Evolutionary conservation across 768 basidiomycete genomes (phyloP).

Genomic region (Coprinopsis sp.): DNA sequence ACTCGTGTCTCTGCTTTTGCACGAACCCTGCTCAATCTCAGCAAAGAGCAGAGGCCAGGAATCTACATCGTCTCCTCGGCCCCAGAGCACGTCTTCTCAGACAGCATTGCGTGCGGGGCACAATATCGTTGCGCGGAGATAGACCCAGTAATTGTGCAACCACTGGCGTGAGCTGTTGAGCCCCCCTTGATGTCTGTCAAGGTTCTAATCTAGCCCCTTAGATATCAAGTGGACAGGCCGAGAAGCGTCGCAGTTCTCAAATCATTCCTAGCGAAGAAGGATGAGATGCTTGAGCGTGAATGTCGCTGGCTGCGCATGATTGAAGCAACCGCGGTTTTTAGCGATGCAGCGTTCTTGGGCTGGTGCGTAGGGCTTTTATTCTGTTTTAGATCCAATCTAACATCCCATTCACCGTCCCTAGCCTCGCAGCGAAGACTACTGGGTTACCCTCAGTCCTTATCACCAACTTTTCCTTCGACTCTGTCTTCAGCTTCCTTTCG

Average conservation of each 20-base stretch:
- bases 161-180: conserved; percentile 63
- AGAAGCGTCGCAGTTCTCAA: conserved; percentile 63
- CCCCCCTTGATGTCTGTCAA: not conserved
- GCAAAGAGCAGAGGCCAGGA: conserved; percentile 31
- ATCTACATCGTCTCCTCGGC: conserved; percentile 73
- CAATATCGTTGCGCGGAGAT: conserved; percentile 66
- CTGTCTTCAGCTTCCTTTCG: conserved; percentile 74
- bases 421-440: conserved; percentile 60
- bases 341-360: conserved; percentile 74
- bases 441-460: conserved; percentile 67
- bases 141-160: conserved; percentile 78
- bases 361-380: conserved; percentile 61
- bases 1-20: conserved; percentile 77
- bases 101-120: conserved; percentile 59
- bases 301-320: conserved; percentile 50
- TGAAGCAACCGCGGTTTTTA: conserved; percentile 56
- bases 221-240: conserved; percentile 65
- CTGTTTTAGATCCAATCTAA: not conserved
- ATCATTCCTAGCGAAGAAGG: conserved; percentile 53
- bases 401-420: conserved; percentile 19
- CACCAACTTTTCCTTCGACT: conserved; percentile 84
- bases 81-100: conserved; percentile 63
- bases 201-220: conserved; percentile 5
- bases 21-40: conserved; percentile 48
- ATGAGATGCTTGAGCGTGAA: conserved; percentile 51